phyloP scores from a whole-genome alignment of 768 basidiomycete genomes.

The Tylopilus subfusipes region DNA sequence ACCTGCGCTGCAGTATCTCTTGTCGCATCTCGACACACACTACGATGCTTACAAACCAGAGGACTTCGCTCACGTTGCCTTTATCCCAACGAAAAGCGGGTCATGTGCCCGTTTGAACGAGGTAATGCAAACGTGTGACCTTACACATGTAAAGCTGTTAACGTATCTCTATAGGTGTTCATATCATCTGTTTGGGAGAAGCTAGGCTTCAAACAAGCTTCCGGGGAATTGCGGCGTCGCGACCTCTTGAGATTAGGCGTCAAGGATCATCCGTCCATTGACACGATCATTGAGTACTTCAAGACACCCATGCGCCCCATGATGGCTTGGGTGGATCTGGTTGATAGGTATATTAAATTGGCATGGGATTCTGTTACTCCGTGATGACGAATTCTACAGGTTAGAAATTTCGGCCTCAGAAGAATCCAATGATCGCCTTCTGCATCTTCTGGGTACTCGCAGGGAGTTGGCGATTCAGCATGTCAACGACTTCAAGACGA shows the following conservation, averaged over 20 bases:
- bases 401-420: constrained; percentile 7
- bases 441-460: constrained; percentile 57
- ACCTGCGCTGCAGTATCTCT: constrained; percentile 9
- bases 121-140: not conserved
- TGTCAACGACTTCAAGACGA: not conserved
- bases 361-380: constrained; percentile 40
- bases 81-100: constrained; percentile 5
- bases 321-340: constrained; percentile 8
- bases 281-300: not conserved
- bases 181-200: constrained; percentile 1
- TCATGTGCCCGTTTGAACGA: constrained; percentile 7
- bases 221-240: not conserved
- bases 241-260: constrained; percentile 12
- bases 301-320: constrained; percentile 40
- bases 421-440: constrained; percentile 13
- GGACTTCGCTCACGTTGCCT: constrained; percentile 4
- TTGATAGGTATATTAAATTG: constrained; percentile 29
- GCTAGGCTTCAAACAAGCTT: constrained; percentile 8
- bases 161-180: constrained; percentile 9
- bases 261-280: constrained; percentile 4
- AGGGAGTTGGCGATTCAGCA: constrained; percentile 25
- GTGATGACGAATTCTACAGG: not conserved
- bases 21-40: constrained; percentile 4
- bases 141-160: not conserved
- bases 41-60: constrained; percentile 11